phyloP scores from a whole-genome alignment of 2,329 filamentous ascomycete genomes.

The Trichophyton rubrum region DNA sequence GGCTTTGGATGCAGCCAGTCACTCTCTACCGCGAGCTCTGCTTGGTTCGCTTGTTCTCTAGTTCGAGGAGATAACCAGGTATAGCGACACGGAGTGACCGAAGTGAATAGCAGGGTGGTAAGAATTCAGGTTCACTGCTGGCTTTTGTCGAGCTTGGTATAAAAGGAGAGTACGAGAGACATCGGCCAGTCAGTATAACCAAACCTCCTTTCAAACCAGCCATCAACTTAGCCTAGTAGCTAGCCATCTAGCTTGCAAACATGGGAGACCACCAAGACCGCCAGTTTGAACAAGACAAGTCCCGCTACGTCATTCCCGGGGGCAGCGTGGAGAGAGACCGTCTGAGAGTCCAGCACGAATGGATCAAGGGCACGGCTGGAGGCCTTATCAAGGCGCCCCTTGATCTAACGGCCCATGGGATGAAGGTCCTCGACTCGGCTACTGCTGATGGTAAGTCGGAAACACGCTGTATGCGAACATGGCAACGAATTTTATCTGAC shows the following conservation, averaged over 20 bases:
- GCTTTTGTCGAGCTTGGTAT: not conserved
- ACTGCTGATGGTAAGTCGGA: not conserved
- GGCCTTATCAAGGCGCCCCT: conserved; percentile 4
- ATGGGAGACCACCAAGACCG: not conserved
- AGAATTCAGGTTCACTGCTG: no score
- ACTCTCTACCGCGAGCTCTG: no score
- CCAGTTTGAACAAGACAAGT: not conserved
- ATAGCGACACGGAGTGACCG: no score
- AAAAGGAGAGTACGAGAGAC: not conserved
- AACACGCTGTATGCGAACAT: not conserved
- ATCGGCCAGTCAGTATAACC: not conserved
- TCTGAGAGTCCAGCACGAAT: conserved; percentile 5
- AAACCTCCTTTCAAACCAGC: no score
- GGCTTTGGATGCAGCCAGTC: no score
- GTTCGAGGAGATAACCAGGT: no score
- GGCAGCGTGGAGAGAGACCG: conserved; percentile 4
- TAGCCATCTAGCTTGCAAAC: no score
- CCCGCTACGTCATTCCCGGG: conserved; percentile 1
- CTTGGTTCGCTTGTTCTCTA: no score
- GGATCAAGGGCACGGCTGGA: conserved; percentile 5
- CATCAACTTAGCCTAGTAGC: no score
- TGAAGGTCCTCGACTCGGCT: conserved; percentile 2
- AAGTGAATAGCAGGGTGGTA: no score
- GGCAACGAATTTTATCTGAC: not conserved
- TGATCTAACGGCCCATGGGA: not conserved